Evolutionary conservation across 176 grass and related monocot genomes (phyloP), one percentile per base, ranked within the genome.

Genomic region (Eleusine indica): DNA sequence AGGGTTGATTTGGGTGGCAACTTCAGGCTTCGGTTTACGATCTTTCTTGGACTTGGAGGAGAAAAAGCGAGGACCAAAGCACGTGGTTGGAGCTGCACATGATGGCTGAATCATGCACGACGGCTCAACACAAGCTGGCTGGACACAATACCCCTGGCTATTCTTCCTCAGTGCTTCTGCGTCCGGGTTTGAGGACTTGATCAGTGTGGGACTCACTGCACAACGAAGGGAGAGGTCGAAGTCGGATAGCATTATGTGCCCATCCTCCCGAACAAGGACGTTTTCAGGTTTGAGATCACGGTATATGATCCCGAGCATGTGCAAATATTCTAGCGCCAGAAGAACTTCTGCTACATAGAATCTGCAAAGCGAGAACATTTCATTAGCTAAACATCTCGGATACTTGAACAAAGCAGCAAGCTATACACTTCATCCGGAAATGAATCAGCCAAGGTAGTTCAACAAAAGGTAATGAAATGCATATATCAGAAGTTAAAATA

Each of bases 281-380:
- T 93, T 96, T 85, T 96, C 94, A 38, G 94, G 91, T 69, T 96
- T 96, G 37, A 96, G 88, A 69, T 96, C 94, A 6, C 94, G 83
- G 80, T 96, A 96, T 93, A 96, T 87, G 30, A 96, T 86, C 15
- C 94, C 94, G 2, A 96, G 86, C 94, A 93, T 96, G 86, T 96
- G 94, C 40, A 96, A 84, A 76, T 96, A 96, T 73, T 96, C 94
- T 42, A 93, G 12, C 13, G 94, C 94, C 18, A 96, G 74, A 70
- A 96, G 89, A 49, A 96, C 41, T 84, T 96, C 94, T 62, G 94
- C 91, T 75, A 93, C 88, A 6, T 96, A 96, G 80, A 96, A 96
- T 74, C 91, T 96, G 91, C 68, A 87, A 74, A 28, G 5, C 19
- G 13, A 75, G 8, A 81, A 19, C 4, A 48, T 75, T 74, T 58